Base-by-base conservation (phyloP, 108 stramenopile genomes). In the Aureococcus anophagefferens region DNA sequence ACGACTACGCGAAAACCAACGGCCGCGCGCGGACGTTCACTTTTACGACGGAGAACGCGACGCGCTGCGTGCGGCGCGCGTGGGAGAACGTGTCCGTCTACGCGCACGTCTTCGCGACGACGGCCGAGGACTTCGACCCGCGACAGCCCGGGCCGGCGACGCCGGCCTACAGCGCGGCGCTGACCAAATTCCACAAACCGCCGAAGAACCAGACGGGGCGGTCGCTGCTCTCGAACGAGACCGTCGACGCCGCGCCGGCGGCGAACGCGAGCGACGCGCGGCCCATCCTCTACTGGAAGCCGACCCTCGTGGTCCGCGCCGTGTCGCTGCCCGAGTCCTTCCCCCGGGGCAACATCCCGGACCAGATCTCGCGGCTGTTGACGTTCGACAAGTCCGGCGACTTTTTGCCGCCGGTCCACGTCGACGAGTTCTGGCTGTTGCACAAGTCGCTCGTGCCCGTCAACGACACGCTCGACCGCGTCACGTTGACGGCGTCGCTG, bases 401-500 rank as follows among this genome's bases (percentile, higher is more conserved):
- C 44, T 88, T 82, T 75, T 80, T 87, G 71, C 90, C 90, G 0
- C 72, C 90, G 33, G 33, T 89, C 45, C 85, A 89, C 69, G 70
- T 71, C 18, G 83, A 84, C 35, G 85, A 91, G 63, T 90, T 90
- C 76, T 90, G 90, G 89, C 77, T 86, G 29, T 86, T 83, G 18
- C 77, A 51, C 68, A 81, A 76, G 30, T 76, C 75, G 69, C 76
- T 89, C 25, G 64, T 80, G 32, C 72, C 85, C 67, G 75, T 91
- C 64, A 90, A 89, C 76, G 84, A 73, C 18, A 84, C 87, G 29
- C 35, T 82, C 66, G 80, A 77, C 40, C 74, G 67, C 28, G 72
- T 80, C 33, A 74, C 77, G 40, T 35, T 90, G 29, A 76, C 81
- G 63, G 59, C 88, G 30, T 70, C n/a, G 17, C 72, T 79, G 30